Conservation (phyloP, 2,329 filamentous ascomycete genomes). For the Epichloe aotearoae region DNA sequence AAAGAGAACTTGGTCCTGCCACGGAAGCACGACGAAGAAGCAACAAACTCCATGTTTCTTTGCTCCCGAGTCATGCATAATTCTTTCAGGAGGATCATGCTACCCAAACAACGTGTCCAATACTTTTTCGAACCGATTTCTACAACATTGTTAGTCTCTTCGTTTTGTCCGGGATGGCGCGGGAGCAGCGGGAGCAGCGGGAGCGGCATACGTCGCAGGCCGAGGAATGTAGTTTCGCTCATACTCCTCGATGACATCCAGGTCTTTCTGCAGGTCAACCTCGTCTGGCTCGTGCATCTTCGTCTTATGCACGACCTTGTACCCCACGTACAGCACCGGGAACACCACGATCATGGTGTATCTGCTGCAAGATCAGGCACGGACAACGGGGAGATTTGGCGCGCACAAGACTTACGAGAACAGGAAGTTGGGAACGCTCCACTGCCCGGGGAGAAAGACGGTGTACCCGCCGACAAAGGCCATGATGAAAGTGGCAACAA, state of each 20-base stretch:
- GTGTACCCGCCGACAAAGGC: conserved; percentile 63
- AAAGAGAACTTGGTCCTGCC: no score
- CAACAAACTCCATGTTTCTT: neutral
- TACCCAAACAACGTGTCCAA: conserved; percentile 11
- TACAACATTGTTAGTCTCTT: neutral
- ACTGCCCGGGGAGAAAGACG: conserved; percentile 53
- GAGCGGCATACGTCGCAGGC: conserved; percentile 32
- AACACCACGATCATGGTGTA: conserved; percentile 65
- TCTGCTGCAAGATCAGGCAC: conserved; percentile 11
- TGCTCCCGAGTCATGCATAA: neutral
- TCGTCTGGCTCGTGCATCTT: conserved; percentile 41
- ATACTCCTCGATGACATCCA: conserved; percentile 57
- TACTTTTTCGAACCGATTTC: conserved; percentile 11
- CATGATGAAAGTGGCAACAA: conserved; percentile 54
- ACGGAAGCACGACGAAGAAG: no score
- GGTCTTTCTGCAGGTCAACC: conserved; percentile 47
- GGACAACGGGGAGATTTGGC: neutral
- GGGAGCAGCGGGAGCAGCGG: conserved; percentile 12
- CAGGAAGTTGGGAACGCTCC: conserved; percentile 57
- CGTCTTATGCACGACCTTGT: conserved; percentile 58
- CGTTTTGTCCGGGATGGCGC: neutral
- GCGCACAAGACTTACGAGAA: conserved; percentile 41
- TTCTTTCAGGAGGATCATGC: neutral
- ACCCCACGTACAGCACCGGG: conserved; percentile 53
- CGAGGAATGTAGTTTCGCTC: conserved; percentile 43